Conservation (phyloP, 2,329 filamentous ascomycete species). For the Microdochium paspali region DNA sequence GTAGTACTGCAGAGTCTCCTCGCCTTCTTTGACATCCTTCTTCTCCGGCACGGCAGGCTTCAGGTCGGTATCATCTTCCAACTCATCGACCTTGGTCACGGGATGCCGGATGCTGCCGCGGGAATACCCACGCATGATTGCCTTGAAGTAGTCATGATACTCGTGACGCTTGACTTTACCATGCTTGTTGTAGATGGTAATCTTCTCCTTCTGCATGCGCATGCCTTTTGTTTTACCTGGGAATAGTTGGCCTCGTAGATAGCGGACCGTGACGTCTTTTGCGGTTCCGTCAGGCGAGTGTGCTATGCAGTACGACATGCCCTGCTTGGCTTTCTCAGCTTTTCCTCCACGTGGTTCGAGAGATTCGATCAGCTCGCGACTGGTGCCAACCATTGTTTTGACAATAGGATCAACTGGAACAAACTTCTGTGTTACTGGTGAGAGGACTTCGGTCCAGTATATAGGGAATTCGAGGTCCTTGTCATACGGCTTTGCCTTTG, state of each 20-base stretch:
- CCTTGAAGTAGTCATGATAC: conserved; percentile 81
- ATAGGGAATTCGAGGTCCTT: conserved; percentile 72
- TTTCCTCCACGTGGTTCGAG: conserved; percentile 78
- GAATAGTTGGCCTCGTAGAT: conserved; percentile 70
- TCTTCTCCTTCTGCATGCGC: conserved; percentile 68
- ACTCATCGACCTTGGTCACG: conserved; percentile 62
- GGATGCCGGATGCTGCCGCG: conserved; percentile 38
- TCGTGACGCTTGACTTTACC: conserved; percentile 73
- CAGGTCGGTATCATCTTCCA: conserved; percentile 72
- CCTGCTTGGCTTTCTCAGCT: conserved; percentile 78
- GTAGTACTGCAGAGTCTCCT: conserved; percentile 80
- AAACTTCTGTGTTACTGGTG: conserved; percentile 69
- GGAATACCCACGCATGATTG: conserved; percentile 64
- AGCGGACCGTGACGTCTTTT: conserved; percentile 90
- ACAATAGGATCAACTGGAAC: conserved; percentile 71
- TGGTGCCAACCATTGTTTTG: conserved; percentile 59
- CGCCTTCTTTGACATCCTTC: conserved; percentile 63
- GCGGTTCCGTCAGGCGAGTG: conserved; percentile 78
- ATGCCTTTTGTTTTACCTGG: conserved; percentile 86
- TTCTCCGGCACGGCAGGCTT: conserved; percentile 63
- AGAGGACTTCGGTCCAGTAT: conserved; percentile 90
- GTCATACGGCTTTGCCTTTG: conserved; percentile 48
- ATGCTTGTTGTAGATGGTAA: conserved; percentile 66
- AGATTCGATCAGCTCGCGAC: conserved; percentile 59
- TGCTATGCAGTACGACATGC: conserved; percentile 82